Percentiles rank a stretch among this genome's conserved stretches.
phyloP scores from a whole-genome alignment of 495 filamentous ascomycete species.

The Penicillium daleae region DNA sequence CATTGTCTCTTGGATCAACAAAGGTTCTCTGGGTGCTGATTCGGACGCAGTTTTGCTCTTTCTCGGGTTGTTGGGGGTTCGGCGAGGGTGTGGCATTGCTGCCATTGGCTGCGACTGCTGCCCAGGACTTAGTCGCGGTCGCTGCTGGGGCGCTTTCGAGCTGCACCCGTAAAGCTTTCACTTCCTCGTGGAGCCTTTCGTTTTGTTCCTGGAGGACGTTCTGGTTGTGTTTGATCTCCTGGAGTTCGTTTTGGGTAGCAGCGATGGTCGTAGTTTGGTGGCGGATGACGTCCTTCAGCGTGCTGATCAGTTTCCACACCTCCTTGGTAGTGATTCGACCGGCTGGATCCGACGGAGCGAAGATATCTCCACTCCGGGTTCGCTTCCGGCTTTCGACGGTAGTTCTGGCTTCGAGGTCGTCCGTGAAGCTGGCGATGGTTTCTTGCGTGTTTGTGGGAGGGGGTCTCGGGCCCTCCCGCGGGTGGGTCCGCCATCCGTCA shows the following conservation, averaged over 20 bases:
- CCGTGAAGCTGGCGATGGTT: too few relatives aligned
- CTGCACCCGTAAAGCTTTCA: background rate
- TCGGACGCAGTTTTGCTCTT: background rate
- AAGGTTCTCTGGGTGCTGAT: background rate
- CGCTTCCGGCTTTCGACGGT: too few relatives aligned
- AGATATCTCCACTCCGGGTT: too few relatives aligned
- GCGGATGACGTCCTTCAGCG: background rate
- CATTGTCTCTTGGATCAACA: background rate
- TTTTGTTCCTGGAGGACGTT: constrained; percentile 10
- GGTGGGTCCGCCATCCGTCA: too few relatives aligned
- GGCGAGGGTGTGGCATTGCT: too few relatives aligned
- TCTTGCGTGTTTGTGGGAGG: too few relatives aligned
- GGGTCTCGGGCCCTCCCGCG: too few relatives aligned
- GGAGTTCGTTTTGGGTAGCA: background rate
- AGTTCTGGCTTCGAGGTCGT: too few relatives aligned
- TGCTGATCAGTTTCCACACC: background rate
- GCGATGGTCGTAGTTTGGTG: background rate
- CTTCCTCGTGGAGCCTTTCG: constrained; percentile 11
- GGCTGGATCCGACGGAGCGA: too few relatives aligned
- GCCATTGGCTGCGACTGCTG: background rate
- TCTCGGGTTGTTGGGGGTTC: background rate
- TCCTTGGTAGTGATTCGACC: too few relatives aligned
- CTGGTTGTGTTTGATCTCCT: constrained; percentile 10
- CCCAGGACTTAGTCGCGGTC: constrained; percentile 3
- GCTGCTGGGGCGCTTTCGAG: background rate